Evolutionary conservation across 768 basidiomycete species (phyloP), one percentile per base, ranked within the genome.

Genomic region (Podaxis sp.): DNA sequence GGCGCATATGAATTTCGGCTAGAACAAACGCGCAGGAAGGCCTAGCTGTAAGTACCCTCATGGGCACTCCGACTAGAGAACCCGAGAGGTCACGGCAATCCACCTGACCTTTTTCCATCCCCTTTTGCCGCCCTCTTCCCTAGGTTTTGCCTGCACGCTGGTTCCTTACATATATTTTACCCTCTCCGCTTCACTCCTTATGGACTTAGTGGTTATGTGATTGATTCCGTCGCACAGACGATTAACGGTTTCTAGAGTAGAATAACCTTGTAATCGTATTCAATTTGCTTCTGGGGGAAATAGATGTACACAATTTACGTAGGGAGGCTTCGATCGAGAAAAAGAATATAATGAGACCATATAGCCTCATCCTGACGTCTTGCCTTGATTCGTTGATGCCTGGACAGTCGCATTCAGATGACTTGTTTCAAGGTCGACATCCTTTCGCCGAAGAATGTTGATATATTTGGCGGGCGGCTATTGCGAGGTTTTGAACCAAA

Each of bases 221-320:
- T 51, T 22, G 57, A 51, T 59, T 17, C 9, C 49, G 44, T 38
- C 9, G 44, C 30, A 49, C 19, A 46, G 46, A 33, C 12, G 57
- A 3, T 59, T 49, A 49, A 33, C 44, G 33, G 22, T 38, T 59
- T 59, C 49, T 33, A 49, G 57, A 51, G 57, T 59, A 39, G 46
- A 59, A 49, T 2, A 30, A 49, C 9, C n/a, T 36, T 59, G 24
- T 57, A 59, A 49, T 59, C 22, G 24, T 59, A 49, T 33, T 36
- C 11, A 38, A 59, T 51, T 24, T 4, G 38, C 8, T 17, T 48
- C n/a, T 19, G 4, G 30, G 15, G 6, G 54, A 40, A 49, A 49
- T 17, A 22, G 38, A 56, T 11, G 38, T 24, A 28, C 39, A 40
- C 17, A 55, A 22, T 51, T 24, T 39, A 39, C 22, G 54, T 22